Base-by-base conservation (phyloP, 2,329 filamentous ascomycete genomes). In the Furcasterigmium sp. region DNA sequence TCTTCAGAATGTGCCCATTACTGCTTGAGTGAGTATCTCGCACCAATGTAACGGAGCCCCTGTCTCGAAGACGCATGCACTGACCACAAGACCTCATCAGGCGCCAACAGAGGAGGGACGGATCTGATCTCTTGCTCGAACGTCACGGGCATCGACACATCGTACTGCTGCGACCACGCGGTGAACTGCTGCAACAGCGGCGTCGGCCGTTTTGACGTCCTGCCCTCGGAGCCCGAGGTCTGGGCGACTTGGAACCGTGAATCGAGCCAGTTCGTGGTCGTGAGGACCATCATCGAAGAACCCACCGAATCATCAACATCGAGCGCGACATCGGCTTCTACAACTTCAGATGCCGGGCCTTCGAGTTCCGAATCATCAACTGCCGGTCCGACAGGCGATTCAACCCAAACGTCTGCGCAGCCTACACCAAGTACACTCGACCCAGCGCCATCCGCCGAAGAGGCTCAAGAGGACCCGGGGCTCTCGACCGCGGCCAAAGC, bases 121-220 rank as follows among this genome's bases (percentile, higher is more conserved):
- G 53, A 57, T 41, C 36, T 57, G 26, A 47, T 56, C 39, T 56
- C 50, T 3, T 58, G 54, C 37, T 49, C 50, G 0, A 58, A 57
- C 19, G 42, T 50, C n/a, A 57, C 55, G 2, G 36, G 45, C 10
- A 53, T 36, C 36, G 49, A 53, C 26, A 52, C 42, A 5, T 56
- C 53, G 4, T 57, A 55, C 34, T 57, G 55, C 19, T 58, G 55
- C 29, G 53, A 56, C 34, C 49, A 56, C 41, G 51, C 45, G 7
- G 18, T 30, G 9, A 41, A 44, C 29, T 56, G 54, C 15, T 57
- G 55, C 37, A 45, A 56, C 17, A 52, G 44, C 7, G 55, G 53
- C 23, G 50, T 54, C 14, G 50, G 53, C 7, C 50, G 54, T n/a
- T 58, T 58, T 40, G 45, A 51, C 8, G 46, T 56, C 4, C 40